Evolutionary conservation across 2,329 filamentous ascomycete genomes (phyloP).

Genomic region (Beauveria caledonica): DNA sequence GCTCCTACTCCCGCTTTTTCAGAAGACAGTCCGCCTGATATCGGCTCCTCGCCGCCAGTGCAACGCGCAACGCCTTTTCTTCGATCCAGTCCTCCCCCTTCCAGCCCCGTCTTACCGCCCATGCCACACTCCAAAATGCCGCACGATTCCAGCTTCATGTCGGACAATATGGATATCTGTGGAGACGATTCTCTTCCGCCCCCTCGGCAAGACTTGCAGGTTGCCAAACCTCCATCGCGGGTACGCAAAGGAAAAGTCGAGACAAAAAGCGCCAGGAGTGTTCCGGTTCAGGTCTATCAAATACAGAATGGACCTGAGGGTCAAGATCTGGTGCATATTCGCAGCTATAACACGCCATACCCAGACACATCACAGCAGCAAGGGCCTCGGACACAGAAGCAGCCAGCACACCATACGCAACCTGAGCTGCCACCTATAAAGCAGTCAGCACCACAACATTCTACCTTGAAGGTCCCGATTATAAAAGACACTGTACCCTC

Average conservation of each 20-base stretch:
- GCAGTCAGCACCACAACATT: slow-evolving; percentile 14
- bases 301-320: slow-evolving; percentile 28
- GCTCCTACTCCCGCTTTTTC: slow-evolving; percentile 45
- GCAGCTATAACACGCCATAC: slow-evolving; percentile 25
- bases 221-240: neutral
- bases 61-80: slow-evolving; percentile 52
- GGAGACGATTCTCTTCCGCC: slow-evolving; percentile 48
- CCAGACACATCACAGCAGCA: slow-evolving; percentile 16
- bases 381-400: neutral
- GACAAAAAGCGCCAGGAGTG: slow-evolving; percentile 26
- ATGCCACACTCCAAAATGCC: slow-evolving; percentile 53
- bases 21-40: slow-evolving; percentile 66
- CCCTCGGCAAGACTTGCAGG: slow-evolving; percentile 22
- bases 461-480: slow-evolving; percentile 13
- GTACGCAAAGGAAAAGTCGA: slow-evolving; percentile 14
- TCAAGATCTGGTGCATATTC: slow-evolving; percentile 28
- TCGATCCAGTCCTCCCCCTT: slow-evolving; percentile 57
- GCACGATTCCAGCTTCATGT: slow-evolving; percentile 77
- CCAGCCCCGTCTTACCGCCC: slow-evolving; percentile 68
- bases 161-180: slow-evolving; percentile 58
- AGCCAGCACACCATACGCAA: slow-evolving; percentile 14
- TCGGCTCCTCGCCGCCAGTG: slow-evolving; percentile 85
- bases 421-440: slow-evolving; percentile 20
- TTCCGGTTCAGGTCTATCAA: slow-evolving; percentile 37
- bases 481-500: slow-evolving; percentile 17